Percentiles rank a stretch among this genome's conserved stretches.
Evolutionary conservation across 2,329 filamentous ascomycete genomes (phyloP).

Genomic region (Grosmannia penicillata): DNA sequence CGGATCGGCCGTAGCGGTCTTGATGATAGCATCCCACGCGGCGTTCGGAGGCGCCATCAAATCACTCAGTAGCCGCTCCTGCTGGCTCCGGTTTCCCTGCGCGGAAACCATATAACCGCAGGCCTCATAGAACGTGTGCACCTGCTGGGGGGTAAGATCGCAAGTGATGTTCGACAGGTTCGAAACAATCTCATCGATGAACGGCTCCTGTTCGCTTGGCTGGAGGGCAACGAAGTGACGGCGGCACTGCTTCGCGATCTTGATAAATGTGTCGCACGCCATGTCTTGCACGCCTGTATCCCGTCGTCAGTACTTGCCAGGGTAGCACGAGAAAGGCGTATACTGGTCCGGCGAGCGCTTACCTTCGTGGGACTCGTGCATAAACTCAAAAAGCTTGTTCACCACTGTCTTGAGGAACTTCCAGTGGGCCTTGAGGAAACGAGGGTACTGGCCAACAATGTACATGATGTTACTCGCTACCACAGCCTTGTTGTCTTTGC

Average conservation of each 20-base stretch:
- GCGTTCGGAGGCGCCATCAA: slow-evolving; percentile 87
- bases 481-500: slow-evolving; percentile 98
- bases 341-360: no score
- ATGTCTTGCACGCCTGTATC: slow-evolving; percentile 96
- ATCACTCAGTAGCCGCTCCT: slow-evolving; percentile 81
- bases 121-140: slow-evolving; percentile 97
- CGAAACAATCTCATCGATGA: slow-evolving; percentile 96
- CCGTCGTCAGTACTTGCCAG: no score
- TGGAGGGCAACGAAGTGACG: slow-evolving; percentile 94
- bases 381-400: slow-evolving; percentile 99
- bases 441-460: slow-evolving; percentile 95
- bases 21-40: slow-evolving; percentile 93
- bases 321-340: no score
- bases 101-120: slow-evolving; percentile 99
- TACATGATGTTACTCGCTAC: slow-evolving; percentile 99
- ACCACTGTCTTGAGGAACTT: slow-evolving; percentile 99
- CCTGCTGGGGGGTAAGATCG: slow-evolving; percentile 88
- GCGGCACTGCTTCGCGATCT: slow-evolving; percentile 96
- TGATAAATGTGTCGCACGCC: slow-evolving; percentile 99
- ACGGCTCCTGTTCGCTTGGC: slow-evolving; percentile 84
- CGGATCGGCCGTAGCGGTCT: slow-evolving; percentile 70
- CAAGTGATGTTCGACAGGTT: slow-evolving; percentile 93
- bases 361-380: slow-evolving; percentile 99
- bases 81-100: slow-evolving; percentile 85
- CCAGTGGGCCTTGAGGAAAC: slow-evolving; percentile 98